Base-by-base conservation (phyloP, 768 basidiomycete species). In the Lyophyllum atratum region DNA sequence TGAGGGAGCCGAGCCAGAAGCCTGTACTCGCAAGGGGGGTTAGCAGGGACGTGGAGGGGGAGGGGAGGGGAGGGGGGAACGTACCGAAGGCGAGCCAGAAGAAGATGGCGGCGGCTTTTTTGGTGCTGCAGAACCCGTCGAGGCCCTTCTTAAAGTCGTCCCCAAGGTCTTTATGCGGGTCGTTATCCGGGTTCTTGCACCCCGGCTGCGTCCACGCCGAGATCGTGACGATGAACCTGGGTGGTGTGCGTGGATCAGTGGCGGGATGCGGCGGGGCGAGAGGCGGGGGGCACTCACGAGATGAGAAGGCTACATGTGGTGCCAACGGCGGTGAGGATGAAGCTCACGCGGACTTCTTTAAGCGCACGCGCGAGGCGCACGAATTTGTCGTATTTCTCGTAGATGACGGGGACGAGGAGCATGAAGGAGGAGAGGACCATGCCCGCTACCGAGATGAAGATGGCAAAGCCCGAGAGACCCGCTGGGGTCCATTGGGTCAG, bases 181-280 rank as follows among this genome's bases (percentile, higher is more conserved):
- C 95, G 3, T 90, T 85, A 50, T 77, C 76, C 1, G 93, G 70
- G 60, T 96, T 78, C 72, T 96, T 96, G 77, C 95, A 98, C 0
- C 95, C 95, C 1, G 90, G 73, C 68, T 94, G 76, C 15, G 95
- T 93, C 86, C 90, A 97, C 0, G 91, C 92, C 53, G 88, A 91
- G 46, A 90, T 90, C 0, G 90, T 90, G 0, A 85, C 82, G 54
- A 88, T 80, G 65, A 92, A 90, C 10, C 90, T 90, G 61, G 8
- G 31, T 4, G n/a, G 50, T 55, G 40, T 24, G 33, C 22, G n/a
- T 19, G 39, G 45, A 39, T 62, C 39, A 50, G 8, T 25, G 40
- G 47, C 48, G 25, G 22, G 55, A 31, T 5, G 47, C 37, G 22
- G 56, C 34, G 33, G n/a, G 49, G 43, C 21, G 60, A n/a, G 40